Evolutionary conservation across 2,329 filamentous ascomycete species (phyloP), one percentile per base, ranked within the genome.

Genomic region (Paecilomyces sp.): DNA sequence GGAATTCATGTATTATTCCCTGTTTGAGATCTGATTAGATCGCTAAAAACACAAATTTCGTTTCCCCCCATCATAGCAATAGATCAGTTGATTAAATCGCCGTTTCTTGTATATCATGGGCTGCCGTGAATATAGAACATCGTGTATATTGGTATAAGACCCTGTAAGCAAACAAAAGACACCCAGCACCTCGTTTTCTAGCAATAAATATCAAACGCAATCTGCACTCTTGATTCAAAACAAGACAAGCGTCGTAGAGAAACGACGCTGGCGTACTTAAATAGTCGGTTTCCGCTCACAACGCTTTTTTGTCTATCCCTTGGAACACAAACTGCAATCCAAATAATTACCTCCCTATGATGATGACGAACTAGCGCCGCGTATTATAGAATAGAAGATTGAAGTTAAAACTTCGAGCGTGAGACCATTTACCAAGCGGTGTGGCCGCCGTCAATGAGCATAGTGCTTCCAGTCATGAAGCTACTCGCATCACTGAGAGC

Each of bases 391-490:
- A 13, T 30, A 11, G 6, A 25, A 13, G 22, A 3, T 24, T 24
- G 18, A 25, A 22, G n/a, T 13, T 15, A 25, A 18, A 7, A 56
- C 41, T 41, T 9, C 22, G n/a, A 15, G 9, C 12, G 50, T 55
- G 57, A 57, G 22, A 34, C 24, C 50, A 15, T 13, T 54, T 67
- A 78, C 76, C 75, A 79, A 8, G 78, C 77, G 34, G 76, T 79
- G 68, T 91, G 88, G 0, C 88, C 88, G 11, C 88, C 88, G 68
- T 91, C 88, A 55, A 91, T 87, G 33, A 87, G 77, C 69, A 91
- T 70, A 64, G 89, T 87, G 34, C 83, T 82, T 0, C 85, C 87
- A 0, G 87, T 89, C 85, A 90, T 89, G 69, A 87, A 89, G 61
- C 83, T 83, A 70, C 85, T 88, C 2, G 86, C 86, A 66, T 88